Percentiles rank a stretch among this genome's conserved stretches.
Evolutionary conservation across 1,284 basidiomycete genomes (phyloP).

Genomic region (Malassezia sympodialis): DNA sequence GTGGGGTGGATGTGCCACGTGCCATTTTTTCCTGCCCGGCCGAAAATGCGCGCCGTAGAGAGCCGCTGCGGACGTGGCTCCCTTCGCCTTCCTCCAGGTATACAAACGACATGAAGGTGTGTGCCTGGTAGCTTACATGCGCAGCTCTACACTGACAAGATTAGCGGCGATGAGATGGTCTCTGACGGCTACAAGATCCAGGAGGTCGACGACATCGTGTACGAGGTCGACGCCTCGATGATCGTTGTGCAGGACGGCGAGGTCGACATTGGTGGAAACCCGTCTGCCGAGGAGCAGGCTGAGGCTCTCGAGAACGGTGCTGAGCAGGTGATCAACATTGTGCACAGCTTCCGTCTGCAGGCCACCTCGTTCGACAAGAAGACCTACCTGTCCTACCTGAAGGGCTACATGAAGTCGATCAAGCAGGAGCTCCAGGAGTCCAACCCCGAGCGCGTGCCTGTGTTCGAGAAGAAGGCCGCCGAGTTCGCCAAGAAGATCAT

Average conservation of each 20-base stretch:
- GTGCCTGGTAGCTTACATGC: neutral
- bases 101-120: constrained; percentile 11
- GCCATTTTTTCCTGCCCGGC: neutral
- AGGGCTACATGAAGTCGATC: constrained; percentile 73
- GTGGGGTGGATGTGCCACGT: neutral
- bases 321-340: constrained; percentile 72
- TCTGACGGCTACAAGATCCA: constrained; percentile 52
- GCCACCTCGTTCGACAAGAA: constrained; percentile 84
- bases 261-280: constrained; percentile 71
- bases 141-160: constrained; percentile 60
- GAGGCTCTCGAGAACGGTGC: constrained; percentile 75
- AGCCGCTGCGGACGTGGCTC: neutral
- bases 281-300: constrained; percentile 68
- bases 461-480: constrained; percentile 74
- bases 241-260: constrained; percentile 71
- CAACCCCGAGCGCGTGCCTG: constrained; percentile 62
- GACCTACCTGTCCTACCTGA: constrained; percentile 71
- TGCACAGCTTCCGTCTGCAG: constrained; percentile 83
- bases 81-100: neutral
- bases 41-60: neutral
- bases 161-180: constrained; percentile 76
- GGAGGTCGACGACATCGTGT: constrained; percentile 69
- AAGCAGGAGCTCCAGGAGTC: constrained; percentile 53
- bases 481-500: constrained; percentile 60
- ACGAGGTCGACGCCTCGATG: constrained; percentile 74